phyloP scores from a whole-genome alignment of 1,139 yeast genomes.

The Magnusiomyces suaveolens region DNA sequence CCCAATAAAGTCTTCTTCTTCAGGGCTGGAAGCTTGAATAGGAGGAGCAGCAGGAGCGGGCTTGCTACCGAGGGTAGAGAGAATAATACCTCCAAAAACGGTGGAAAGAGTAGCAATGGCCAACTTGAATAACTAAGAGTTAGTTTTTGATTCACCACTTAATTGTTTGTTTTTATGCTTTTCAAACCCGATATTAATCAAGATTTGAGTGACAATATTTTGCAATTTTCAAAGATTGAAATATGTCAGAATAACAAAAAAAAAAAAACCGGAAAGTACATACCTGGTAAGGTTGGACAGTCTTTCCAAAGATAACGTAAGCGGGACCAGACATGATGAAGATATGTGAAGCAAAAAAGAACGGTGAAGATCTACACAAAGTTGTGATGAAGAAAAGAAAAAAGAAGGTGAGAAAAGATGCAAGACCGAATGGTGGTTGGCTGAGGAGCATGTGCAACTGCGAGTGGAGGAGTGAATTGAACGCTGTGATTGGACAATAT shows the following conservation, averaged over 20 bases:
- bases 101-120: slow-evolving; percentile 32
- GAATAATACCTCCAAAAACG: slow-evolving; percentile 25
- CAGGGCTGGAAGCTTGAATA: slow-evolving; percentile 69
- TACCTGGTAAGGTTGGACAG: slow-evolving; percentile 62
- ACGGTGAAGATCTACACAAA: neutral
- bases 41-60: slow-evolving; percentile 53
- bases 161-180: neutral
- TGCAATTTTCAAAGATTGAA: too few relatives aligned
- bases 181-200: neutral
- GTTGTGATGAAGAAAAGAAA: neutral
- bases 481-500: slow-evolving; percentile 1
- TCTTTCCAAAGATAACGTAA: slow-evolving; percentile 66
- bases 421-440: neutral
- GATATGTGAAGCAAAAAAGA: neutral
- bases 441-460: neutral
- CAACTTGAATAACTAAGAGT: slow-evolving; percentile 21
- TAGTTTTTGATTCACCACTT: neutral
- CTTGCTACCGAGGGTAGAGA: slow-evolving; percentile 29
- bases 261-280: too few relatives aligned
- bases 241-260: too few relatives aligned
- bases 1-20: slow-evolving; percentile 73
- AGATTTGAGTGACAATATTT: neutral
- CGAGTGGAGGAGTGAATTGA: neutral
- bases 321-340: slow-evolving; percentile 58
- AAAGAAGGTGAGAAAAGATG: neutral